These are phyloP conservation scores for Solanum pennellii DNA, from an alignment of 257 asterid species.

Conservation along the genomic window DNA sequence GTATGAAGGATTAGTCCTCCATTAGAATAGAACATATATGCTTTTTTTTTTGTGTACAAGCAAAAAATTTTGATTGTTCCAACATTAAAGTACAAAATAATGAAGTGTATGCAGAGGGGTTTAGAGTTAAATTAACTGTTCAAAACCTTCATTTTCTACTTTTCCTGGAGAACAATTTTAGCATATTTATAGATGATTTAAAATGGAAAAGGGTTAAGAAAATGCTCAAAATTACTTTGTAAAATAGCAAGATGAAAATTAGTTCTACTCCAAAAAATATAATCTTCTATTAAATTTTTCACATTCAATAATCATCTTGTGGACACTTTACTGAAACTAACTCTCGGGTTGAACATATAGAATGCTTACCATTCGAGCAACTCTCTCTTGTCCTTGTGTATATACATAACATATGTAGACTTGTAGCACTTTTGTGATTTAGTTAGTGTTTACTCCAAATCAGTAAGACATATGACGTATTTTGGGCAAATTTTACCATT, in stretches of 20 bases:
- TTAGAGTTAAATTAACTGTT: not conserved
- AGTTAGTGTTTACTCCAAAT: not conserved
- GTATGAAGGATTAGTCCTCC: not conserved
- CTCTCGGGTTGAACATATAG: accelerated
- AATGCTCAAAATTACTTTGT: no score
- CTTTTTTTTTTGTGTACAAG: not conserved
- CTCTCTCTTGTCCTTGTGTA: not conserved
- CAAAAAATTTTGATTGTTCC: not conserved
- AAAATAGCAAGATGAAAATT: not conserved
- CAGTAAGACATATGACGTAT: not conserved
- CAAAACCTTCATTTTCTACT: not conserved
- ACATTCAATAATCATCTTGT: no score
- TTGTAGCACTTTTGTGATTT: not conserved
- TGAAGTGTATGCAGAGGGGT: not conserved
- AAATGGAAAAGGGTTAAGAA: no score
- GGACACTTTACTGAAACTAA: not conserved
- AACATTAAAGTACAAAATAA: not conserved
- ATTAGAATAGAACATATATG: not conserved
- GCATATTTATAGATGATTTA: not conserved
- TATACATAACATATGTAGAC: no score
- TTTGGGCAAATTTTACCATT: not conserved
- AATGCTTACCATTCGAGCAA: not conserved
- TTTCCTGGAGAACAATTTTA: not conserved
- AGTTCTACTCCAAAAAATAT: not conserved
- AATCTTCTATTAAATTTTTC: not conserved